These are phyloP conservation scores for Lantana camara DNA, from an alignment of 257 asterid species.

Conservation along the genomic window DNA sequence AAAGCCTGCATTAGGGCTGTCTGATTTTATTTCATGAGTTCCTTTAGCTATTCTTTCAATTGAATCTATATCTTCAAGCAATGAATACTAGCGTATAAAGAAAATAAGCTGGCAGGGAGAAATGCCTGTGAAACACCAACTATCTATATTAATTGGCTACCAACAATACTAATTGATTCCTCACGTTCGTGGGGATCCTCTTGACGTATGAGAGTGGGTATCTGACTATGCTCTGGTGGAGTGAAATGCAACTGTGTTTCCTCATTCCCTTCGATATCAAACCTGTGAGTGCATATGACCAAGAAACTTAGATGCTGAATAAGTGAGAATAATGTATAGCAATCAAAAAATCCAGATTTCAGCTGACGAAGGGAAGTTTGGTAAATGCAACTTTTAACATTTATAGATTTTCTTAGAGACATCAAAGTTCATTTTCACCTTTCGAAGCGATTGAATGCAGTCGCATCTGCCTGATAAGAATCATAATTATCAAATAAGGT, in stretches of 20 bases:
- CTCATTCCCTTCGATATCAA: constrained; percentile 79
- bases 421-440: constrained; percentile 49
- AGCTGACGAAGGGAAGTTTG: constrained; percentile 16
- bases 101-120: too few species aligned
- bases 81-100: too few species aligned
- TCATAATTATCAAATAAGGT: constrained; percentile 64
- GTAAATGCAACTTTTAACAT: constrained; percentile 16
- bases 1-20: constrained; percentile 12
- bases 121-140: too few species aligned
- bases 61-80: constrained; percentile 9
- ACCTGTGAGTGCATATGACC: constrained; percentile 48
- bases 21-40: not conserved
- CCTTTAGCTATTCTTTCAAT: constrained; percentile 3
- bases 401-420: constrained; percentile 3
- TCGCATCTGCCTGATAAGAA: constrained; percentile 48
- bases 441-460: constrained; percentile 64
- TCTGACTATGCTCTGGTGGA: constrained; percentile 51
- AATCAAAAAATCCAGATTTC: constrained; percentile 4
- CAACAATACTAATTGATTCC: constrained; percentile 20
- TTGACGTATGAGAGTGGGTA: constrained; percentile 55
- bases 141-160: constrained; percentile 21
- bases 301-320: constrained; percentile 19
- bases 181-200: constrained; percentile 55
- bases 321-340: constrained; percentile 2
- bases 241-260: constrained; percentile 58